phyloP scores from a whole-genome alignment of 2,329 filamentous ascomycete species.

The Fulvia fulva region DNA sequence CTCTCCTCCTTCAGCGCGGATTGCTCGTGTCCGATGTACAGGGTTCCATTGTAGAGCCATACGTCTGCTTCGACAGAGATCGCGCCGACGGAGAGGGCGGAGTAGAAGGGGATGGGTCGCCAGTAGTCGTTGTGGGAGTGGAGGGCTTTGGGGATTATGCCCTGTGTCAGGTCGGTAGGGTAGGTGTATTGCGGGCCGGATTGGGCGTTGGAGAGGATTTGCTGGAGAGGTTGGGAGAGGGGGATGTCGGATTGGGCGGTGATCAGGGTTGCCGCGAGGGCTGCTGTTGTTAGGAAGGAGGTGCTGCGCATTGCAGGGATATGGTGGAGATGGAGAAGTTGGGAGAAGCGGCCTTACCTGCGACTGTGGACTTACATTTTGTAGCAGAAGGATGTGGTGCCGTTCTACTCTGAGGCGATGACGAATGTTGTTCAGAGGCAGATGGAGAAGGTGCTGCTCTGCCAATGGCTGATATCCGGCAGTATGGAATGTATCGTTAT shows the following conservation, averaged over 20 bases:
- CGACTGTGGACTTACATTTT: background rate
- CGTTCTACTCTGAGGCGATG: background rate
- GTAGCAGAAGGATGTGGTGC: background rate
- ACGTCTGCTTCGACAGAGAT: constrained; percentile 59
- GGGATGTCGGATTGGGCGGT: constrained; percentile 33
- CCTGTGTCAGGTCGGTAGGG: constrained; percentile 59
- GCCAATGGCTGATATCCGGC: constrained; percentile 1
- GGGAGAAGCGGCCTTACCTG: background rate
- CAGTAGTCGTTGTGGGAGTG: constrained; percentile 61
- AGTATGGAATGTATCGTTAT: no score
- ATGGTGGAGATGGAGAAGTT: background rate
- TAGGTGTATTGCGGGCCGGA: constrained; percentile 52
- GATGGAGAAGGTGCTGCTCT: background rate
- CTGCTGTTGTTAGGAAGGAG: constrained; percentile 8
- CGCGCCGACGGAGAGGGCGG: constrained; percentile 55
- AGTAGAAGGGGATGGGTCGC: constrained; percentile 46
- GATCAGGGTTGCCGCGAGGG: constrained; percentile 10
- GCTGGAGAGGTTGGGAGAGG: constrained; percentile 49
- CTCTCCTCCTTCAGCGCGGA: constrained; percentile 49
- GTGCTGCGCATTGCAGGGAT: constrained; percentile 10
- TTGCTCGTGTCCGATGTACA: constrained; percentile 56
- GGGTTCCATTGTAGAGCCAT: constrained; percentile 54
- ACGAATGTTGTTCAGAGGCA: background rate
- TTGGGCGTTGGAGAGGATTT: constrained; percentile 54
- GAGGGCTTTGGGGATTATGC: constrained; percentile 54